These are phyloP conservation scores for Amanita muscaria DNA, from an alignment of 768 basidiomycete genomes.

Conservation along the genomic window DNA sequence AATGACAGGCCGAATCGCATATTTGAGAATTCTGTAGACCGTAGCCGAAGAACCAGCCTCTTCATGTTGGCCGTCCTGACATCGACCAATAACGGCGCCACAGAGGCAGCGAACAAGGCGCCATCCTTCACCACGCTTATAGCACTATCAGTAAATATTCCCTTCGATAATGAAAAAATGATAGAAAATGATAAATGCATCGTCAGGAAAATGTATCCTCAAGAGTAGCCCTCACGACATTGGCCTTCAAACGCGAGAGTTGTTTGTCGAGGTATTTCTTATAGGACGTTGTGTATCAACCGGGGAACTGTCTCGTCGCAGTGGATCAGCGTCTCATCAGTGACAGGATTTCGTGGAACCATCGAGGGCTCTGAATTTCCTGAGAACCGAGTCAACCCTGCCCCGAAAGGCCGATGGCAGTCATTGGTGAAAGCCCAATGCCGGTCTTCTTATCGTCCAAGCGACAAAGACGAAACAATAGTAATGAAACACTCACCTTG, in stretches of 20 bases:
- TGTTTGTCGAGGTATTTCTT: constrained; percentile 73
- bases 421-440: constrained; percentile 69
- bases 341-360: constrained; percentile 37
- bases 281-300: constrained; percentile 96
- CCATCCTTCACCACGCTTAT: constrained; percentile 61
- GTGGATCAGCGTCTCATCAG: constrained; percentile 15
- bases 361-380: constrained; percentile 43
- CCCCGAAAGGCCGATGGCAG: constrained; percentile 24
- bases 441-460: constrained; percentile 91
- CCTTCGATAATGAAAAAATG: constrained; percentile 13
- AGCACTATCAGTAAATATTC: constrained; percentile 8
- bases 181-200: too few relatives aligned
- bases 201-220: constrained; percentile 57
- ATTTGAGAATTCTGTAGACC: constrained; percentile 74
- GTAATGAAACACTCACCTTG: constrained; percentile 44
- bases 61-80: constrained; percentile 36
- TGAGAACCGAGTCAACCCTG: constrained; percentile 12
- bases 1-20: constrained; percentile 68
- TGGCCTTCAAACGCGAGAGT: constrained; percentile 68
- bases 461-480: constrained; percentile 8
- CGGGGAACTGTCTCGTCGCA: constrained; percentile 35
- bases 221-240: constrained; percentile 84
- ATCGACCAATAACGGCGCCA: constrained; percentile 73
- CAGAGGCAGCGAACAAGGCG: constrained; percentile 65
- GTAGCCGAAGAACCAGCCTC: constrained; percentile 23